phyloP scores from a whole-genome alignment of 108 stramenopile genomes.

The Cyclotella distinguenda region DNA sequence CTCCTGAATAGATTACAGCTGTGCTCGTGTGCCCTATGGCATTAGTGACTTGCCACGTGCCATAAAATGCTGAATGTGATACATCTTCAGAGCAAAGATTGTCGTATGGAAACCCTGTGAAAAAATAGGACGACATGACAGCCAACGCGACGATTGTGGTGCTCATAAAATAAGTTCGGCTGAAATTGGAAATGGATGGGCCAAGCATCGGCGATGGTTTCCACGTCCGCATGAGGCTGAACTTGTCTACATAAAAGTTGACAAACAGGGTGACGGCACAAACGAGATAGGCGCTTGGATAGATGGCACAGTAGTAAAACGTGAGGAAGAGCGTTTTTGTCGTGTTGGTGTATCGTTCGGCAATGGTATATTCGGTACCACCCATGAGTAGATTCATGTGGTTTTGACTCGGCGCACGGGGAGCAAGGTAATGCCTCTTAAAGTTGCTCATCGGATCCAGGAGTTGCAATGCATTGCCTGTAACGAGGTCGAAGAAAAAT shows the following conservation, averaged over 20 bases:
- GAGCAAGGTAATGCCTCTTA: slow-evolving; percentile 75
- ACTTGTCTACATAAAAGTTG: slow-evolving; percentile 74
- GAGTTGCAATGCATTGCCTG: slow-evolving; percentile 57
- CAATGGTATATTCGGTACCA: slow-evolving; percentile 72
- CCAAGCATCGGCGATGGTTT: slow-evolving; percentile 70
- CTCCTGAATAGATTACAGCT: slow-evolving; percentile 30
- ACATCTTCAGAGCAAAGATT: slow-evolving; percentile 68
- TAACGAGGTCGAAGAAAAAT: slow-evolving; percentile 82
- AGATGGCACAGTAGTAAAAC: slow-evolving; percentile 81
- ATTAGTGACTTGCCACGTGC: slow-evolving; percentile 43
- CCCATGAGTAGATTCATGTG: slow-evolving; percentile 78
- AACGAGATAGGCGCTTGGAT: slow-evolving; percentile 71
- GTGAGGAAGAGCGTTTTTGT: slow-evolving; percentile 70
- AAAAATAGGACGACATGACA: slow-evolving; percentile 71
- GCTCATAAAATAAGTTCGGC: slow-evolving; percentile 72
- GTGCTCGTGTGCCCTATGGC: slow-evolving; percentile 25
- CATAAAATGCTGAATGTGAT: slow-evolving; percentile 47
- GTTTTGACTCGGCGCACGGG: slow-evolving; percentile 74
- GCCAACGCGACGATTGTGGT: slow-evolving; percentile 66
- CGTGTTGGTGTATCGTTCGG: slow-evolving; percentile 74
- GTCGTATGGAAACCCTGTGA: slow-evolving; percentile 84
- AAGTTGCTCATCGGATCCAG: slow-evolving; percentile 61
- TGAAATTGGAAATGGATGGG: slow-evolving; percentile 63
- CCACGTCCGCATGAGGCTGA: slow-evolving; percentile 81
- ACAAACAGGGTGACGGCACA: slow-evolving; percentile 68